phyloP scores from a whole-genome alignment of 345 rosid species.

The Populus alba region DNA sequence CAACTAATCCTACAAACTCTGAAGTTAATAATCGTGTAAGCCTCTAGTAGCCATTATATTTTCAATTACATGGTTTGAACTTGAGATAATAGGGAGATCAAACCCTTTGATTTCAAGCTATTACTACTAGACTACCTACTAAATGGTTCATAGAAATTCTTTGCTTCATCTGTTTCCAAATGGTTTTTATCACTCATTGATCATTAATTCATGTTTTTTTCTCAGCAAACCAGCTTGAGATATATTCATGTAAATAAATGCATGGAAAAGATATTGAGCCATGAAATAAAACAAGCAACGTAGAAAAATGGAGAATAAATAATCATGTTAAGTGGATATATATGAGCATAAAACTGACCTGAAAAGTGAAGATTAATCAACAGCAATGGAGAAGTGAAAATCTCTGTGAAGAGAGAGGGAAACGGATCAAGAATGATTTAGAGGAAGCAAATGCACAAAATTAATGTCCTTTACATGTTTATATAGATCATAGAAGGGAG shows the following conservation, averaged over 20 bases:
- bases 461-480: not conserved
- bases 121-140: too few species aligned
- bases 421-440: not conserved
- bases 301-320: not conserved
- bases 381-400: not conserved
- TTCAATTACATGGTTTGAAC: too few species aligned
- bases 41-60: accelerated
- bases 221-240: too few species aligned
- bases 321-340: not conserved
- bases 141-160: too few species aligned
- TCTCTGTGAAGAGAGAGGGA: not conserved
- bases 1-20: accelerated
- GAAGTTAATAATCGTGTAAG: accelerated
- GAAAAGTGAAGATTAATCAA: not conserved
- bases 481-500: not conserved
- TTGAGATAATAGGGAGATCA: too few species aligned
- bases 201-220: too few species aligned
- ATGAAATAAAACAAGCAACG: not conserved
- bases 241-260: too few species aligned
- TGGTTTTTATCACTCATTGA: too few species aligned
- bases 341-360: slow-evolving; percentile 20
- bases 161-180: too few species aligned
- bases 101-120: too few species aligned
- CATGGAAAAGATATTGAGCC: not conserved
- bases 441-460: not conserved